phyloP scores from a whole-genome alignment of 1,284 basidiomycete genomes.

The Apiotrichum mycotoxinovorans region DNA sequence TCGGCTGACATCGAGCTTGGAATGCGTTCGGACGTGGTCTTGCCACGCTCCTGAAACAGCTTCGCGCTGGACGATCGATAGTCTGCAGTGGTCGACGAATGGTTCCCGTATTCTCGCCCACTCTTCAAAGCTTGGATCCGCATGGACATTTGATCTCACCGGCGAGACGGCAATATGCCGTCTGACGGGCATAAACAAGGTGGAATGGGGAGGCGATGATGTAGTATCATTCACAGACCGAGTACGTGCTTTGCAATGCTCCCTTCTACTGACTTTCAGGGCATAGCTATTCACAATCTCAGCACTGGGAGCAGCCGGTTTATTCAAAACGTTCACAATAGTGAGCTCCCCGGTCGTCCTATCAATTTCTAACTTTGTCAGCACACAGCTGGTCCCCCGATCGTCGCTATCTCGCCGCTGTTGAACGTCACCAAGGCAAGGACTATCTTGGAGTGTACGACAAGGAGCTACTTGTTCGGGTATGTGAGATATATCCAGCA shows the following conservation, averaged over 20 bases:
- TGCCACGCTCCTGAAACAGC: constrained; percentile 16
- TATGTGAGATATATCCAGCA: constrained; percentile 47
- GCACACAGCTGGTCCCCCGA: constrained; percentile 73
- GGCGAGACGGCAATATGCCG: constrained; percentile 62
- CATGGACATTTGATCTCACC: constrained; percentile 55
- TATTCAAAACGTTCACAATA: constrained; percentile 24
- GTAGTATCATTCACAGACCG: constrained; percentile 84
- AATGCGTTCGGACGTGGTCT: constrained; percentile 41
- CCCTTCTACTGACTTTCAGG: constrained; percentile 57
- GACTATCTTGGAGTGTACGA: constrained; percentile 81
- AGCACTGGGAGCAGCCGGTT: constrained; percentile 58
- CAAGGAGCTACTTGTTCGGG: constrained; percentile 68
- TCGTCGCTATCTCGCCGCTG: constrained; percentile 72
- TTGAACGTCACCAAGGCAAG: constrained; percentile 78
- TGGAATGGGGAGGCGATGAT: constrained; percentile 77
- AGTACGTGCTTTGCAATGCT: constrained; percentile 54
- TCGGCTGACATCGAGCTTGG: constrained; percentile 40
- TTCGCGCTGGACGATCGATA: constrained; percentile 55
- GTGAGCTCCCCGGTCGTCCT: not conserved
- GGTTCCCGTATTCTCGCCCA: constrained; percentile 75
- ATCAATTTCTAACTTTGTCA: constrained; percentile 15
- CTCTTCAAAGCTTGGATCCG: constrained; percentile 60
- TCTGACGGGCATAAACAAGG: constrained; percentile 66
- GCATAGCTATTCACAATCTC: constrained; percentile 75
- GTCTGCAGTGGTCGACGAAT: constrained; percentile 74